Percentiles rank a stretch among this genome's conserved stretches.
Evolutionary conservation across 2,329 filamentous ascomycete species (phyloP).

Genomic region (Fusarium sarcochroum): DNA sequence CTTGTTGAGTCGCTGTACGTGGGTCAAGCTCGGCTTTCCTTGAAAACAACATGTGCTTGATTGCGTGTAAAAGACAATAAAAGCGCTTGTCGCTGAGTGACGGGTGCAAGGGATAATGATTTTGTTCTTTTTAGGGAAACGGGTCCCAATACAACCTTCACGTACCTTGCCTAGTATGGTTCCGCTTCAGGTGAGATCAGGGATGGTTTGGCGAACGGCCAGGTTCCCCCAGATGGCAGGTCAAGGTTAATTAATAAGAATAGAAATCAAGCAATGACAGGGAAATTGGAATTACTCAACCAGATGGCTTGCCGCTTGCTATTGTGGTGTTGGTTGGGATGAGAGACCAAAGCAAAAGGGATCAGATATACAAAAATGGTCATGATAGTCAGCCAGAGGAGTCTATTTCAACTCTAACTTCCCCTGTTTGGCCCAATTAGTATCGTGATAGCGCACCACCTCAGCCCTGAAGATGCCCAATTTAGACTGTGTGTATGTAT

Average conservation of each 20-base stretch:
- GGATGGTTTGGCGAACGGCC: conserved; percentile 39
- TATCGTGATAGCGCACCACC: conserved; percentile 41
- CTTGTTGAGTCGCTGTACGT: conserved; percentile 11
- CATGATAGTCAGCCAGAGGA: conserved; percentile 21
- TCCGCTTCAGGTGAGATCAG: conserved; percentile 50
- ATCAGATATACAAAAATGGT: conserved; percentile 22
- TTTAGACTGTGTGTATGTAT: conserved; percentile 19
- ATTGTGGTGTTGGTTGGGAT: not conserved
- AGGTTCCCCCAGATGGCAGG: conserved; percentile 45
- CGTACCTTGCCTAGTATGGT: conserved; percentile 42
- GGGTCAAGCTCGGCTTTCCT: conserved; percentile 25
- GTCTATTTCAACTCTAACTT: conserved; percentile 17
- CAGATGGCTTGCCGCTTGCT: not conserved
- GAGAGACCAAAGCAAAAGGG: conserved; percentile 1
- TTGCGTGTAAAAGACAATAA: conserved; percentile 23
- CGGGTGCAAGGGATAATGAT: conserved; percentile 32
- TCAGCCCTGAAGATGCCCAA: conserved; percentile 41
- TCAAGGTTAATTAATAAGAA: conserved; percentile 41
- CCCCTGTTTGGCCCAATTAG: conserved; percentile 16
- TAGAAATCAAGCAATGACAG: conserved; percentile 27
- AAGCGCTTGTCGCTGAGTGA: conserved; percentile 23
- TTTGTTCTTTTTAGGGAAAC: conserved; percentile 44
- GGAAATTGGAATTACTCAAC: conserved; percentile 13
- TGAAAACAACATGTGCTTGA: conserved; percentile 9
- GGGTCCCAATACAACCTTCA: conserved; percentile 38